Base-by-base conservation (phyloP, 768 basidiomycete species). In the Lactarius sp. region DNA sequence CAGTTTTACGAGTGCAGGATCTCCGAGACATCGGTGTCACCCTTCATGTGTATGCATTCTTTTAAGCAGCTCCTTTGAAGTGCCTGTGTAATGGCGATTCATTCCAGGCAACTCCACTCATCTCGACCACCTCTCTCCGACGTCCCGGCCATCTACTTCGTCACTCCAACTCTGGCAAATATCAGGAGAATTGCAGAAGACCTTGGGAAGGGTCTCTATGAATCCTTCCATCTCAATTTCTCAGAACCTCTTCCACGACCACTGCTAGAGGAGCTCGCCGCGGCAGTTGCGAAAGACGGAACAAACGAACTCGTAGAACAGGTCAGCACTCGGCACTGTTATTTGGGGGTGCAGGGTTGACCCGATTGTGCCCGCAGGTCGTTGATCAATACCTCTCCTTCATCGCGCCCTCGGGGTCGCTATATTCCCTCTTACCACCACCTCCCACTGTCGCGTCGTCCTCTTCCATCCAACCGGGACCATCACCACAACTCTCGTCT, bases 311-410 rank as follows among this genome's bases (percentile, higher is more conserved):
- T 85, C 6, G 84, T 94, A 13, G 85, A 88, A 70, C 87, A 93
- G 78, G 92, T 87, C 59, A 20, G 75, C 71, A 27, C 6, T 54
- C 68, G 12, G 65, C 62, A n/a, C 68, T 69, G 46, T 55, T 68
- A 31, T 70, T 68, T 16, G 49, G 58, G 39, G 56, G 10, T 55
- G 42, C 18, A 49, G 5, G 2, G 33, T 33, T 55, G 37, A 59
- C 16, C 10, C n/a, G 4, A 10, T 22, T 53, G 34, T 51, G 65
- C 65, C 62, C 67, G 1, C 74, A 97, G 86, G 88, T 99, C 31
- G 82, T 94, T 51, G 97, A 99, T 73, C 97, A 99, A 75, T 96
- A 98, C 73, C 82, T 99, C 18, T 95, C 97, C 54, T 99, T 98
- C 75, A 88, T 99, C 52, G 83, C 92, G 1, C 97, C 97, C 34